Conservation (phyloP, 495 filamentous ascomycete species). For the Aspergillus baeticus region DNA sequence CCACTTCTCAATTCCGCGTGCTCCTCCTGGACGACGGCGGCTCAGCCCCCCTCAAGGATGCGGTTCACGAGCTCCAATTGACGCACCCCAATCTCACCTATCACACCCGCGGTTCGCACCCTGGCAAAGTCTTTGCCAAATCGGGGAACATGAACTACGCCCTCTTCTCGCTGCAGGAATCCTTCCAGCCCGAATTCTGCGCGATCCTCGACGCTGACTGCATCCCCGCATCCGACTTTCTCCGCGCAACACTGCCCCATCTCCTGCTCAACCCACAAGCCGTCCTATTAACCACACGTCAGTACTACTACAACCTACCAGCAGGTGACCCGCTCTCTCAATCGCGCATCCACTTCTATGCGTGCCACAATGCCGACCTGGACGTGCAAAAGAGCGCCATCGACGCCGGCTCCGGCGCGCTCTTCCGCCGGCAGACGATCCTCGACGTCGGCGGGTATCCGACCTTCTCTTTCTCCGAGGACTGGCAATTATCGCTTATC, state of each 20-base stretch:
- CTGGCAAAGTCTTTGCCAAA: slow-evolving; percentile 47
- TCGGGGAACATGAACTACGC: slow-evolving; percentile 57
- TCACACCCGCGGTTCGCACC: slow-evolving; percentile 39
- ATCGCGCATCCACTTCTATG: slow-evolving; percentile 41
- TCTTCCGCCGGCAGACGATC: slow-evolving; percentile 44
- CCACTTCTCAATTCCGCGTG: slow-evolving; percentile 42
- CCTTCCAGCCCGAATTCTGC: slow-evolving; percentile 42
- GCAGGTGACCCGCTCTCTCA: slow-evolving; percentile 48
- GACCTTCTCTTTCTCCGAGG: slow-evolving; percentile 49
- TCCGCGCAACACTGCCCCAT: slow-evolving; percentile 50
- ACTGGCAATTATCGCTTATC: slow-evolving; percentile 46
- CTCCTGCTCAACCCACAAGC: slow-evolving; percentile 35
- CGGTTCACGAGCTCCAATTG: slow-evolving; percentile 22
- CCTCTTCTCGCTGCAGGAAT: slow-evolving; percentile 34
- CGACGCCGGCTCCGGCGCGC: slow-evolving; percentile 49
- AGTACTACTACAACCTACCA: slow-evolving; percentile 55
- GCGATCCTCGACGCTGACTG: slow-evolving; percentile 41
- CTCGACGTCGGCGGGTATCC: slow-evolving; percentile 50
- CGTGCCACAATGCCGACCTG: slow-evolving; percentile 33
- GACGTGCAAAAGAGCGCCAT: slow-evolving; percentile 24
- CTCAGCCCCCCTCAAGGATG: slow-evolving; percentile 31
- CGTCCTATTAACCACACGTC: slow-evolving; percentile 31
- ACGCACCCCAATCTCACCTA: slow-evolving; percentile 46
- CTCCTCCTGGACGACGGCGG: slow-evolving; percentile 51
- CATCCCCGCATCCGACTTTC: slow-evolving; percentile 48